Evolutionary conservation across 345 rosid genomes (phyloP), one percentile per base, ranked within the genome.

Genomic region (Corymbia maculata): DNA sequence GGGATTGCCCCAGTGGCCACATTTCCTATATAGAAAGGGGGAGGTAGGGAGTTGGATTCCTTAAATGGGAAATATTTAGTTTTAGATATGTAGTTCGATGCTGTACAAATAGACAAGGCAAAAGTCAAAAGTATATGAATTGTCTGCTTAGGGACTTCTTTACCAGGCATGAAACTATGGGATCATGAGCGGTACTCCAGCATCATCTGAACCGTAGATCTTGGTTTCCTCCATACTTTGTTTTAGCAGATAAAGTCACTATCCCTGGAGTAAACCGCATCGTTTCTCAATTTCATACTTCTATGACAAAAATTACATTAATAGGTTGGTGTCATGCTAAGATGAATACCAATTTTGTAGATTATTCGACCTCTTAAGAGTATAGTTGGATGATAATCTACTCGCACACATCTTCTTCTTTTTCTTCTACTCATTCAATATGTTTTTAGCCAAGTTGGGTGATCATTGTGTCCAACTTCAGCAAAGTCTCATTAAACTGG

Each of bases 1-100:
- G 42, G 42, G 42, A 36, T 36, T 36, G 42, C 61, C 13, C 1
- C 24, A 55, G 28, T 22, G 61, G 28, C 6, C 28, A 4, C 12
- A 26, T 5, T 55, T 24, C 28, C 28, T 28, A 21, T 3, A 55
- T 55, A 12, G 11, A 22, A 55, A 22, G 61, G 61, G 61, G 13
- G 61, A 55, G 61, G 61, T 55, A 22, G 5, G 61, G 61, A 55
- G 61, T 36, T 36, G 42, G 42, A 36, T 36, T 36, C 28, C 13
- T 55, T 26, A 22, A 21, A 28, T 11, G 8, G 61, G 22, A 2
- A 21, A 55, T 5, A 12, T 55, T 55, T 55, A 21, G 61, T 55
- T 55, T 22, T 21, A 55, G 12, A 0, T 9, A 0, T 55, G 12
- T 11, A 9, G 61, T 28, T 22, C 2, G 61, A 55, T 12, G 5